Base-by-base conservation (phyloP, 1,284 basidiomycete genomes). In the Cutaneotrichosporon sp. region DNA sequence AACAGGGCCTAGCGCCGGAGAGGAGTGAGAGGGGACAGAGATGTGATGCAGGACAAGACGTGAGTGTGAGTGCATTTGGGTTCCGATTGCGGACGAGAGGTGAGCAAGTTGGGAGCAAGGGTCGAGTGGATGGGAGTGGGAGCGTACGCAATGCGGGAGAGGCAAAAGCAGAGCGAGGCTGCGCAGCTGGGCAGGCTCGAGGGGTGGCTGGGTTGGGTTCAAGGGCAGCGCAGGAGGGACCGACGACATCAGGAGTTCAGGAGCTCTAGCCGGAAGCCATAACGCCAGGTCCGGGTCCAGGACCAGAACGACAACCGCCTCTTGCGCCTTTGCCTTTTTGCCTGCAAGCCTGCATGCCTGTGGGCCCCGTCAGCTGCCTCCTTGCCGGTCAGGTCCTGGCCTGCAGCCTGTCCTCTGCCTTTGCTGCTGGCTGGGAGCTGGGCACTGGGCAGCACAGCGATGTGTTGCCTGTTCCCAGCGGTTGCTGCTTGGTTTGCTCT, bases 171-270 rank as follows among this genome's bases (percentile, higher is more conserved):
- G 13, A 29, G 47, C 38, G n/a, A 1, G 38, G 1, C n/a, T n/a
- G n/a, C n/a, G n/a, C n/a, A n/a, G n/a, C n/a, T n/a, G 2, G n/a
- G 13, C 18, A 42, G 38, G 38, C 18, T 42, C 18, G 18, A 42
- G 8, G 38, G 18, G 38, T 36, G 34, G 34, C 16, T 42, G 18
- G 38, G 38, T 42, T 42, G 8, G 38, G 38, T 42, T 42, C 16
- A 42, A 42, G 38, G 38, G 38, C 18, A 8, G 18, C 6, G 18
- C 38, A 50, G 25, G 25, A 29, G 25, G 47, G 47, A 50, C 25
- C 25, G 16, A 50, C 47, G 27, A 50, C 47, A 50, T 50, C 47
- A 50, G 47, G 47, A 50, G 25, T 50, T 50, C 47, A 50, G 47
- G 47, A 50, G 14, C 7, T 24, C 25, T 9, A 50, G 47, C 47